Conservation (phyloP, 2,329 filamentous ascomycete genomes). For the Fusarium begoniae region DNA sequence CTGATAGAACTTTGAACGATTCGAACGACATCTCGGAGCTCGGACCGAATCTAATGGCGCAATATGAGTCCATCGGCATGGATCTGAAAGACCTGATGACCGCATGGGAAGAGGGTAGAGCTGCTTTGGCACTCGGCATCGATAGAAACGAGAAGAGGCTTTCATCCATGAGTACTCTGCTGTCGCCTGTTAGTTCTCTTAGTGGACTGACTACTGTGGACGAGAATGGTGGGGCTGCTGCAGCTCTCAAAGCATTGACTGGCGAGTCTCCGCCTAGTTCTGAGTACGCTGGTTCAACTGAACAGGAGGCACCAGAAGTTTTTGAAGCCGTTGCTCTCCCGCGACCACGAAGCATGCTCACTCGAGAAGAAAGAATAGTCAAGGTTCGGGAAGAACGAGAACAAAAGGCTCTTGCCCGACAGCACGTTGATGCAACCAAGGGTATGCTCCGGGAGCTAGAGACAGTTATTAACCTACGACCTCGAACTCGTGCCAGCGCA, state of each 20-base stretch:
- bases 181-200: constrained; percentile 70
- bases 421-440: constrained; percentile 81
- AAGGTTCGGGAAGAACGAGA: constrained; percentile 90
- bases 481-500: constrained; percentile 51
- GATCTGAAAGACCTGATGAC: constrained; percentile 83
- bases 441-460: constrained; percentile 94
- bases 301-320: constrained; percentile 77
- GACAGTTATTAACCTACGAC: constrained; percentile 76
- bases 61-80: constrained; percentile 93
- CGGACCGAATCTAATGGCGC: constrained; percentile 79
- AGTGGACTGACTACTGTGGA: constrained; percentile 74
- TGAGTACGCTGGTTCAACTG: constrained; percentile 64
- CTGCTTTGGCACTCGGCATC: constrained; percentile 82
- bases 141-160: constrained; percentile 80
- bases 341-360: constrained; percentile 74
- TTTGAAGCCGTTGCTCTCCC: constrained; percentile 89
- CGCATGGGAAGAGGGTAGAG: constrained; percentile 88
- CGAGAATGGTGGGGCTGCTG: constrained; percentile 56
- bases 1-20: constrained; percentile 79
- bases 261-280: constrained; percentile 70
- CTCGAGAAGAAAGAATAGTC: constrained; percentile 84
- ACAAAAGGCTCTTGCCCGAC: constrained; percentile 74
- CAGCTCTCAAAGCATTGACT: constrained; percentile 80
- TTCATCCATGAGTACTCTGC: constrained; percentile 67
- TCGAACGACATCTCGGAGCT: constrained; percentile 78